These are phyloP conservation scores for Colletotrichum endophyticum DNA, from an alignment of 2,329 filamentous ascomycete genomes.

Conservation along the genomic window DNA sequence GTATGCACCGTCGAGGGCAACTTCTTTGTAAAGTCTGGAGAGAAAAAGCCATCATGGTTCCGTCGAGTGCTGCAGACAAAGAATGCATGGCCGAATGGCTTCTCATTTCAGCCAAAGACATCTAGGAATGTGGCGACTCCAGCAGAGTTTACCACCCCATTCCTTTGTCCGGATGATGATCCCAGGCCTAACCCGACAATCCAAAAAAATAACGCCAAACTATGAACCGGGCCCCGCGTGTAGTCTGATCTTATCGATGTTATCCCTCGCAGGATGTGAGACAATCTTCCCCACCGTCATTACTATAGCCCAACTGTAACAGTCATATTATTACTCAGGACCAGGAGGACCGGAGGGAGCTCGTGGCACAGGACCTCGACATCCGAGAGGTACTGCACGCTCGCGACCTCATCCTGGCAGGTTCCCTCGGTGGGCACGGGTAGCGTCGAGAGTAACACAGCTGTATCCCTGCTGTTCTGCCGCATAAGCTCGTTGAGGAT, in stretches of 20 bases:
- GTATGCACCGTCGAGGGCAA: conserved; percentile 15
- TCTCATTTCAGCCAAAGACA: conserved; percentile 21
- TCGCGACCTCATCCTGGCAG: conserved; percentile 70
- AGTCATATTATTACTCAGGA: conserved; percentile 89
- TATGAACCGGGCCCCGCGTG: conserved; percentile 13
- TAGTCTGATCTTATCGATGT: conserved; percentile 12
- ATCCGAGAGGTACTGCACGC: conserved; percentile 76
- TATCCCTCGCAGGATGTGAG: conserved; percentile 13
- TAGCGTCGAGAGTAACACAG: conserved; percentile 82
- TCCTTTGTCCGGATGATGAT: conserved; percentile 20
- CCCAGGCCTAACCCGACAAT: not conserved
- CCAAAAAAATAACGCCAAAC: conserved; percentile 2
- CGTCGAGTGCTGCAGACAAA: conserved; percentile 11
- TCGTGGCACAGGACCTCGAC: conserved; percentile 80
- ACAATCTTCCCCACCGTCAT: conserved; percentile 7
- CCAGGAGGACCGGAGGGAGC: conserved; percentile 76
- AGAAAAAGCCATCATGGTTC: conserved; percentile 12
- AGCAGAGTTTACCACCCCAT: conserved; percentile 16
- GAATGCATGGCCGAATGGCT: conserved; percentile 11
- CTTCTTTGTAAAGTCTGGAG: conserved; percentile 18
- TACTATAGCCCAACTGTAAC: conserved; percentile 72
- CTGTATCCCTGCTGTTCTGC: conserved; percentile 70
- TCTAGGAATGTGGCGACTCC: conserved; percentile 15
- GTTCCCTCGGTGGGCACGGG: conserved; percentile 83
- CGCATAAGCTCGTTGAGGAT: conserved; percentile 86